phyloP scores from a whole-genome alignment of 2,329 filamentous ascomycete species.

The Talaromyces sp. region DNA sequence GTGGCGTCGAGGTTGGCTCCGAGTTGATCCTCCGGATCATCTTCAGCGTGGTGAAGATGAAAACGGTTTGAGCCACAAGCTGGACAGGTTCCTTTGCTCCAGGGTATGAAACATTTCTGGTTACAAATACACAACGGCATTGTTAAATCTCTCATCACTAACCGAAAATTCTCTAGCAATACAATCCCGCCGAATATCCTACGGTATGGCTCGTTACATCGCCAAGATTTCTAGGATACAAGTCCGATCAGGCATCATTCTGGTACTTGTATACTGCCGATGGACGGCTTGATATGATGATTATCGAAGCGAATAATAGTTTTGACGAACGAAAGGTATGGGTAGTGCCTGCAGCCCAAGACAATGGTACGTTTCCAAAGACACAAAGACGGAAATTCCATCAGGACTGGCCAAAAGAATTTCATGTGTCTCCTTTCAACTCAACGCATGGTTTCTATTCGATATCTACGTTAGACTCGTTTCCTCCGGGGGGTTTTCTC shows the following conservation, averaged over 20 bases:
- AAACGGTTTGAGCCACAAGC: neutral
- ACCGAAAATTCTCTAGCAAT: neutral
- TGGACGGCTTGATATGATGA: neutral
- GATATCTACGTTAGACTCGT: neutral
- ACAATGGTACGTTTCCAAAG: neutral
- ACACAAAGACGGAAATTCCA: constrained; percentile 1
- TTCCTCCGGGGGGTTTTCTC: neutral
- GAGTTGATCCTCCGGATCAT: constrained; percentile 5
- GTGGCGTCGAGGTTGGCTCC: constrained; percentile 11
- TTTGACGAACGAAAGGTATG: constrained; percentile 4
- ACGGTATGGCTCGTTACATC: constrained; percentile 10
- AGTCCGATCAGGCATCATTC: constrained; percentile 7
- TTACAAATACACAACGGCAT: neutral
- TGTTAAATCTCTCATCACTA: neutral
- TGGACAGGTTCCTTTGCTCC: neutral
- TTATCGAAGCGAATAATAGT: constrained; percentile 8
- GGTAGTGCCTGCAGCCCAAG: neutral
- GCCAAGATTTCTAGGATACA: constrained; percentile 3
- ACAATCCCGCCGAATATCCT: neutral
- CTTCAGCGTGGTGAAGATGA: neutral
- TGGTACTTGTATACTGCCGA: constrained; percentile 8
- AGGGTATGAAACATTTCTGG: neutral
- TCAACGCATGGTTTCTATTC: constrained; percentile 1
- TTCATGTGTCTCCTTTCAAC: constrained; percentile 10
- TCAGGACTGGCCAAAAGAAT: neutral